Percentiles rank a stretch among this genome's conserved stretches.
phyloP scores from a whole-genome alignment of 768 basidiomycete species.

The Phanerodontia chrysosporium region DNA sequence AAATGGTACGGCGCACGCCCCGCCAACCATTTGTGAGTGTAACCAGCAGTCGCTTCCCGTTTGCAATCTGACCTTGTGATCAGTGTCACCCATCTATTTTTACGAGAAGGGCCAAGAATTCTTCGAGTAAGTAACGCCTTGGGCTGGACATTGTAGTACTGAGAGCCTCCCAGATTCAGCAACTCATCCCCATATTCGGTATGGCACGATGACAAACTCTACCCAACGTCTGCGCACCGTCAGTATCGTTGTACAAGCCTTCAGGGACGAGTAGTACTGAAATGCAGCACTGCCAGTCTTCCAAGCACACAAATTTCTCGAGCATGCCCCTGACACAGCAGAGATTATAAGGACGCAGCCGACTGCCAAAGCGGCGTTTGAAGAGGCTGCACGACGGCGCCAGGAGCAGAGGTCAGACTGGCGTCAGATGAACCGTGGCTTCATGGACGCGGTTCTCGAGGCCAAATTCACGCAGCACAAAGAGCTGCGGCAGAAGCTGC shows the following conservation, averaged over 20 bases:
- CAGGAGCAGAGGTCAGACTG: conserved; percentile 30
- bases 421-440: conserved; percentile 41
- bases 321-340: conserved; percentile 3
- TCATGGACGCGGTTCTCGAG: conserved; percentile 9
- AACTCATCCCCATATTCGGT: conserved; percentile 1
- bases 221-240: neutral
- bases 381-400: conserved; percentile 10
- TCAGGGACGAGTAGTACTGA: no score
- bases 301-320: conserved; percentile 12
- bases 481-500: neutral
- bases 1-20: no score
- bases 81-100: no score
- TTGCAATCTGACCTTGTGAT: no score
- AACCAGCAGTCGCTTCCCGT: no score
- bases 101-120: no score
- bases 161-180: conserved; percentile 1
- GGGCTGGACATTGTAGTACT: neutral
- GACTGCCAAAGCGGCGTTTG: conserved; percentile 6
- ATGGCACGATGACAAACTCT: neutral
- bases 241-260: no score
- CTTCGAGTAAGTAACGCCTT: no score
- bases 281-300: neutral
- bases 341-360: conserved; percentile 9
- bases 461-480: conserved; percentile 9
- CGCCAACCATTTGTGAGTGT: no score